These are phyloP conservation scores for Oryza longistaminata DNA, from an alignment of 176 grass and related monocot species.

Conservation along the genomic window DNA sequence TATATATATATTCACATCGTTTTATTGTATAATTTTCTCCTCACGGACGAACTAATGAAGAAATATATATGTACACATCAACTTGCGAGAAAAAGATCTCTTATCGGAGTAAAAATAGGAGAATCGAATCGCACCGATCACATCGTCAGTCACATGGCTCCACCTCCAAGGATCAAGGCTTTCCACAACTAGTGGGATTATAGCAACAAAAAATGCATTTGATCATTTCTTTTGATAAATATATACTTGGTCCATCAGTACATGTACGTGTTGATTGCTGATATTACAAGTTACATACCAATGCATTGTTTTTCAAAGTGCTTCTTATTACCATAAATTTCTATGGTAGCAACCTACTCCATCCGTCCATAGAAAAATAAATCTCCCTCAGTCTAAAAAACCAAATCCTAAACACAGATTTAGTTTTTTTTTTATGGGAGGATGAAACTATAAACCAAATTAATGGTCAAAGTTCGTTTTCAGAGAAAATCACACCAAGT, in stretches of 20 bases:
- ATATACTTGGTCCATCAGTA: too few relatives aligned
- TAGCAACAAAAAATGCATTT: neutral
- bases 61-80: neutral
- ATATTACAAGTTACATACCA: too few relatives aligned
- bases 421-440: too few relatives aligned
- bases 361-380: too few relatives aligned
- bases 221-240: neutral
- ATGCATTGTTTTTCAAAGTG: neutral
- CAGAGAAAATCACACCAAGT: neutral
- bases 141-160: neutral
- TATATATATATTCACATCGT: neutral
- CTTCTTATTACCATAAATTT: neutral
- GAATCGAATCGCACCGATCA: conserved; percentile 14
- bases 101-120: neutral
- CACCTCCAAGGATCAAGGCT: conserved; percentile 28
- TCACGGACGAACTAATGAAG: neutral
- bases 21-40: neutral
- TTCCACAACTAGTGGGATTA: neutral
- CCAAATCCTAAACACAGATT: too few relatives aligned
- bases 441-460: too few relatives aligned
- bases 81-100: conserved; percentile 8
- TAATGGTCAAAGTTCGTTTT: neutral
- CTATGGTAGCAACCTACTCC: neutral
- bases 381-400: too few relatives aligned
- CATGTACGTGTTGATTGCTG: too few relatives aligned